Evolutionary conservation across 192 early-diverging fungal genomes (phyloP).

Genomic region (Coemansia sp.): DNA sequence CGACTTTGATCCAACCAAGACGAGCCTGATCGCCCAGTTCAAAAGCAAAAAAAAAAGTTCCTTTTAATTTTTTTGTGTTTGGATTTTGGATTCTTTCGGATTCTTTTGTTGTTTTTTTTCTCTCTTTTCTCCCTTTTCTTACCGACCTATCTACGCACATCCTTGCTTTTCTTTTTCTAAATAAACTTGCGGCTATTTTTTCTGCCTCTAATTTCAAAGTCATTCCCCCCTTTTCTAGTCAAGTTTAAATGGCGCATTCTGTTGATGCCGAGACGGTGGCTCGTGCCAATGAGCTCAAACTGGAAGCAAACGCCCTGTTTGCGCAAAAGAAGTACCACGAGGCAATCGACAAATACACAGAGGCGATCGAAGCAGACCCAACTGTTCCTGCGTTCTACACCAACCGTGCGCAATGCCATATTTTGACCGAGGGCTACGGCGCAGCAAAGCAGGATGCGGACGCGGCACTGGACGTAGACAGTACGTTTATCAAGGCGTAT

Average conservation of each 20-base stretch:
- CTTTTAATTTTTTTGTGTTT: too few species aligned
- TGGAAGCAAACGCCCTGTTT: constrained; percentile 49
- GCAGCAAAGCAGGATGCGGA: constrained; percentile 81
- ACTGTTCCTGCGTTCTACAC: constrained; percentile 85
- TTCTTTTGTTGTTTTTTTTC: neutral
- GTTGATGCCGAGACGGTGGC: constrained; percentile 16
- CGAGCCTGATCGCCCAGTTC: too few species aligned
- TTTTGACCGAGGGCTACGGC: constrained; percentile 85
- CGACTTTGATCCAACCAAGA: neutral
- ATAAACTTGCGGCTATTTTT: neutral
- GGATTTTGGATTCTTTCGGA: neutral
- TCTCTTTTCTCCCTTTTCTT: neutral
- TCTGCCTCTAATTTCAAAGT: too few species aligned
- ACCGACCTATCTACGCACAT: neutral
- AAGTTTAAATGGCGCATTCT: constrained; percentile 15
- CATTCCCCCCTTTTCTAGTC: neutral
- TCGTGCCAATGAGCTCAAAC: constrained; percentile 33
- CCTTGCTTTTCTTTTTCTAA: constrained; percentile 1
- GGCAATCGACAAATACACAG: constrained; percentile 90
- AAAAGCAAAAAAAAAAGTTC: neutral
- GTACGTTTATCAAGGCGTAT: constrained; percentile 87
- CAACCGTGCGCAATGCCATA: constrained; percentile 90
- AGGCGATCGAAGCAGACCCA: constrained; percentile 84
- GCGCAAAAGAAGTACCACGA: constrained; percentile 71
- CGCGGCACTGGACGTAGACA: constrained; percentile 79